Percentiles rank a stretch among this genome's conserved stretches.
Conservation (phyloP, 768 basidiomycete genomes). For the Mycena pura region DNA sequence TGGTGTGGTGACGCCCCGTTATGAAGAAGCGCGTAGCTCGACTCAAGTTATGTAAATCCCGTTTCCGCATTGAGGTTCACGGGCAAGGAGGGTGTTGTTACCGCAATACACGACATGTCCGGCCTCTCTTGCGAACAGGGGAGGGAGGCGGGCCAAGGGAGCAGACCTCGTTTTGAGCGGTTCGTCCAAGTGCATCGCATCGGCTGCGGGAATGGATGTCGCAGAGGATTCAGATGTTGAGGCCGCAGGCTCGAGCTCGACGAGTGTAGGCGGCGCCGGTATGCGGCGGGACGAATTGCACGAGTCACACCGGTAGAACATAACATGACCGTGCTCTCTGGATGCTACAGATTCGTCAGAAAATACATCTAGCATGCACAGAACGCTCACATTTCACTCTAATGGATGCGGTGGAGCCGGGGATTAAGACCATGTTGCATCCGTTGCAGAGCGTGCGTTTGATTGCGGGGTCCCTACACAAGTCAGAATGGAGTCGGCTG, state of each 20-base stretch:
- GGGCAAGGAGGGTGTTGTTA: constrained; percentile 50
- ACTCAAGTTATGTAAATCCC: constrained; percentile 38
- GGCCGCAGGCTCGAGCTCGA: neutral
- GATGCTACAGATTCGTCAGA: constrained; percentile 31
- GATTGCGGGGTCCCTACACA: constrained; percentile 75
- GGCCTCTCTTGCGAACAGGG: constrained; percentile 63
- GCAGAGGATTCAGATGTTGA: neutral
- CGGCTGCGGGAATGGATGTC: neutral
- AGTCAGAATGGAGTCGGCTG: neutral
- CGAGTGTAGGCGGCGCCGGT: constrained; percentile 62
- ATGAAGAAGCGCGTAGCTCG: neutral
- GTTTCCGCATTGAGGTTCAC: constrained; percentile 24
- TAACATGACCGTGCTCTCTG: constrained; percentile 55
- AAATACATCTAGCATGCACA: neutral
- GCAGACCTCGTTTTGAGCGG: constrained; percentile 18
- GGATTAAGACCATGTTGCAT: constrained; percentile 69
- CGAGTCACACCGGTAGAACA: constrained; percentile 63
- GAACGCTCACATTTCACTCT: constrained; percentile 65
- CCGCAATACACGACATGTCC: constrained; percentile 75
- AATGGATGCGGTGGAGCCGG: constrained; percentile 69
- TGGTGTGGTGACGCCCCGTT: constrained; percentile 19
- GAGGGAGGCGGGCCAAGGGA: constrained; percentile 50
- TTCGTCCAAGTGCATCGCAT: neutral
- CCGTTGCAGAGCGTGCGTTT: constrained; percentile 81
- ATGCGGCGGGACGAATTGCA: constrained; percentile 69